Evolutionary conservation across 2,329 filamentous ascomycete genomes (phyloP).

Genomic region (Aspergillus pseudonomiae): DNA sequence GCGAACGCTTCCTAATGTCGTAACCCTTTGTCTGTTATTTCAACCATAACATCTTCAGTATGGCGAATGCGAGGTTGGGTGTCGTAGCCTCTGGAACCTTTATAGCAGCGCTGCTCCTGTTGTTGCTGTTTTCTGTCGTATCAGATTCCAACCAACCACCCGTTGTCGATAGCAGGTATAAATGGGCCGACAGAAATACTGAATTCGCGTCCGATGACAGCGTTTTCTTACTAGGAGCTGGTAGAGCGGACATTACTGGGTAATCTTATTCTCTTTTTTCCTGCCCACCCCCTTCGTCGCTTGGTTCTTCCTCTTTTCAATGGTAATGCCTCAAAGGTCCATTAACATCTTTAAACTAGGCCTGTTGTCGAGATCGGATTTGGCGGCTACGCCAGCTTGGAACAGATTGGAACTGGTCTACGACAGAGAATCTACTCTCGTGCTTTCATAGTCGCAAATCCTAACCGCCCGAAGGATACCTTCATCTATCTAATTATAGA

Average conservation of each 20-base stretch:
- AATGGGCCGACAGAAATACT: constrained; percentile 29
- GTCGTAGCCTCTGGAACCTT: constrained; percentile 29
- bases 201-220: constrained; percentile 35
- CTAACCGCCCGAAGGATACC: constrained; percentile 66
- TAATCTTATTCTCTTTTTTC: constrained; percentile 33
- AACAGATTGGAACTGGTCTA: constrained; percentile 79
- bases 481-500: constrained; percentile 89
- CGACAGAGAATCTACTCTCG: constrained; percentile 86
- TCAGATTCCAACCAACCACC: constrained; percentile 21
- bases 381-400: constrained; percentile 88
- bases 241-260: constrained; percentile 74
- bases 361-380: constrained; percentile 89
- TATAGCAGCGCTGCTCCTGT: constrained; percentile 31
- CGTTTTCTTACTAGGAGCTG: constrained; percentile 67
- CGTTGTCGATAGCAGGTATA: constrained; percentile 20
- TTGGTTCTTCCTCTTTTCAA: not conserved
- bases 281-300: not conserved
- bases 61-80: constrained; percentile 33
- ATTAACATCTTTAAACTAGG: constrained; percentile 40
- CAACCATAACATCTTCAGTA: constrained; percentile 14
- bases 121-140: constrained; percentile 35
- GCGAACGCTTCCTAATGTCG: not conserved
- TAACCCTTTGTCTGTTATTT: not conserved
- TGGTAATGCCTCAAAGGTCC: too few relatives aligned
- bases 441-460: constrained; percentile 81